Evolutionary conservation across 2,329 filamentous ascomycete species (phyloP).

Genomic region (Ophiostoma fasciatum): DNA sequence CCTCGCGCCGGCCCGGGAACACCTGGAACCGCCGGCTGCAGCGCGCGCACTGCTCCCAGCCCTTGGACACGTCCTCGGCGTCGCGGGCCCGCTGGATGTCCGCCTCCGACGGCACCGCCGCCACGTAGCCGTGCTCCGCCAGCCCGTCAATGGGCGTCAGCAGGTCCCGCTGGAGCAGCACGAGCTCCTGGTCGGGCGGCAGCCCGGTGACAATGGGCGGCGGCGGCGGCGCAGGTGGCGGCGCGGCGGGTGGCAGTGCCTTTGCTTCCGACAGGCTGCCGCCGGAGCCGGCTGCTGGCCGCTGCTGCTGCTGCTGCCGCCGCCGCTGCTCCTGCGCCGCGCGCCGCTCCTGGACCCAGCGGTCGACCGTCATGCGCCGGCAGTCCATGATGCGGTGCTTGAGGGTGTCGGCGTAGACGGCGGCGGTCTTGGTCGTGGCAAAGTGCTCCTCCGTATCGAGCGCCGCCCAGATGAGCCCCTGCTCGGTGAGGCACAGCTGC

Average conservation of each 20-base stretch:
- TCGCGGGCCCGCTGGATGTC: constrained; percentile 52
- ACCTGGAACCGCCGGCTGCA: constrained; percentile 81
- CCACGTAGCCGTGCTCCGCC: constrained; percentile 61
- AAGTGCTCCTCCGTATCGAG: constrained; percentile 67
- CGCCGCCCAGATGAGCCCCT: constrained; percentile 52
- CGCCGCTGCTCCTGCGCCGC: not conserved
- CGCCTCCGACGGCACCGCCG: constrained; percentile 44
- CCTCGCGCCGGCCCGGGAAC: constrained; percentile 67
- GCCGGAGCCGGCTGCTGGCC: too few species aligned
- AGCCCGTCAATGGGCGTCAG: constrained; percentile 49
- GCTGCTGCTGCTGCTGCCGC: not conserved
- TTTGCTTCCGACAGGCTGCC: too few species aligned
- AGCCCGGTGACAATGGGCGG: constrained; percentile 51
- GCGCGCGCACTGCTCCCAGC: constrained; percentile 81
- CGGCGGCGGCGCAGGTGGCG: not conserved
- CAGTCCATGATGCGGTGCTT: constrained; percentile 65
- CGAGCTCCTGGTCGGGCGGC: constrained; percentile 49
- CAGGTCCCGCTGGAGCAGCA: constrained; percentile 42
- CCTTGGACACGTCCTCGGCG: constrained; percentile 50
- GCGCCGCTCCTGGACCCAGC: constrained; percentile 53
- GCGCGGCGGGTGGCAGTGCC: too few species aligned
- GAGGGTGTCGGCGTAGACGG: constrained; percentile 69
- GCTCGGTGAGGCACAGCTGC: constrained; percentile 43
- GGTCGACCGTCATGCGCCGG: constrained; percentile 55
- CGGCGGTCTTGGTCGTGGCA: constrained; percentile 46